A percentile compares a stretch with the other conserved stretches of the same genome.
Conservation (phyloP, 106 monocot species). For the Cymbidium sinense region DNA sequence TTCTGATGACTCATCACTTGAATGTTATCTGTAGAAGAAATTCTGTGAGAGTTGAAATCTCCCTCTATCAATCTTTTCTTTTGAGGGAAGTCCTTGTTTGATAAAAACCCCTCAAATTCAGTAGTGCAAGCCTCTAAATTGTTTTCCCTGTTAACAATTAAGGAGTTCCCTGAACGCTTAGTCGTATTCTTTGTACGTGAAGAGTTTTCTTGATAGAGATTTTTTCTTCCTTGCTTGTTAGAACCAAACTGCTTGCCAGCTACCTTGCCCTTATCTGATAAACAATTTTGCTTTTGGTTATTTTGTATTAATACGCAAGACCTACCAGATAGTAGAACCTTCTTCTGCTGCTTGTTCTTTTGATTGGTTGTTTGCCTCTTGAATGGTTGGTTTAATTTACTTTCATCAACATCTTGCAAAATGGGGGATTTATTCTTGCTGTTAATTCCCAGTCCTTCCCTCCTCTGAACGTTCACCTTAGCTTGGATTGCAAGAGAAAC, state of each 20-base stretch:
- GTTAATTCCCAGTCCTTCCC: conserved; percentile 28
- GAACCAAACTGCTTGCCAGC: conserved; percentile 19
- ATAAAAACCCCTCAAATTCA: conserved; percentile 31
- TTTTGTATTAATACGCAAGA: conserved; percentile 71
- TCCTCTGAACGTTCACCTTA: conserved; percentile 68
- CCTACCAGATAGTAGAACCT: conserved; percentile 10
- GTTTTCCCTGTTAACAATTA: conserved; percentile 25
- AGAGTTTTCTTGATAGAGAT: conserved; percentile 25
- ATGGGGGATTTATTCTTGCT: not conserved
- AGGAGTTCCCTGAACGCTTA: conserved; percentile 25
- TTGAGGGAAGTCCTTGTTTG: conserved; percentile 41
- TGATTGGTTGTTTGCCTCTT: conserved; percentile 30
- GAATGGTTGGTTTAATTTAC: conserved; percentile 15
- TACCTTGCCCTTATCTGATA: conserved; percentile 35
- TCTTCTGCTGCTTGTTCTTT: conserved; percentile 42
- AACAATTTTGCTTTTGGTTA: conserved; percentile 69
- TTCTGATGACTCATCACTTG: conserved; percentile 10
- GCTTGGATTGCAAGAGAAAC: conserved; percentile 70
- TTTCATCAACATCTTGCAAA: conserved; percentile 22
- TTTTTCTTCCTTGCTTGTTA: conserved; percentile 38
- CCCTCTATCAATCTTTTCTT: conserved; percentile 59
- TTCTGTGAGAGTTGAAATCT: conserved; percentile 15
- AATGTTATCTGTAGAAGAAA: conserved; percentile 15
- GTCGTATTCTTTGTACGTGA: conserved; percentile 24
- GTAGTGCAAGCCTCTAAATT: not conserved